Evolutionary conservation across 1,284 basidiomycete genomes (phyloP).

Genomic region (Cryptococcus wingfieldii): DNA sequence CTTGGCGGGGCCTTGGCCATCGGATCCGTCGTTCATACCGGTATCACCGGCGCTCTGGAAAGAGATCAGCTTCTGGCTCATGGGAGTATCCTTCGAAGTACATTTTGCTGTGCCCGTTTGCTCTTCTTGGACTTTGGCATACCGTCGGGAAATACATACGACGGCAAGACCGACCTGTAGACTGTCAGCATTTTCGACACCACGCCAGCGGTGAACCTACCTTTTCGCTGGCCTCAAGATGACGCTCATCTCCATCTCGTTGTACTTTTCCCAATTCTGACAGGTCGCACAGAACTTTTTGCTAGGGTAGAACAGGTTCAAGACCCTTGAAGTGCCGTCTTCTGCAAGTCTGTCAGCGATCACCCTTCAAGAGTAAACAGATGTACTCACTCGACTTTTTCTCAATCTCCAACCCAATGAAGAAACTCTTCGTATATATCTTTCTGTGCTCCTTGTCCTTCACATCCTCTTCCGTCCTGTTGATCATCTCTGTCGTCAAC

Average conservation of each 20-base stretch:
- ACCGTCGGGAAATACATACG: slow-evolving; percentile 44
- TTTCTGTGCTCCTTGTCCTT: slow-evolving; percentile 71
- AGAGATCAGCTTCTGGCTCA: neutral
- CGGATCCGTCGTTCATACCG: slow-evolving; percentile 28
- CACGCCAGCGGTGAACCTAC: slow-evolving; percentile 51
- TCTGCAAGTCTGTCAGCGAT: slow-evolving; percentile 18
- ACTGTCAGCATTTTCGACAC: neutral
- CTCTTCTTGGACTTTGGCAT: slow-evolving; percentile 40
- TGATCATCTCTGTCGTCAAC: slow-evolving; percentile 64
- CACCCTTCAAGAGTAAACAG: no score
- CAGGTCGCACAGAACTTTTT: slow-evolving; percentile 93
- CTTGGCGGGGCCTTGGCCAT: slow-evolving; percentile 40
- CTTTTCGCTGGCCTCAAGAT: slow-evolving; percentile 89
- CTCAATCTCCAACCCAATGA: slow-evolving; percentile 90
- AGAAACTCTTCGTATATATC: slow-evolving; percentile 91
- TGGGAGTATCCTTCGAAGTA: slow-evolving; percentile 9
- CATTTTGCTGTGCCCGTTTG: slow-evolving; percentile 38
- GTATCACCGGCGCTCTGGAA: slow-evolving; percentile 18
- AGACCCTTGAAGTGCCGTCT: slow-evolving; percentile 55
- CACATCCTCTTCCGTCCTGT: slow-evolving; percentile 73
- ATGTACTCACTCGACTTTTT: slow-evolving; percentile 72
- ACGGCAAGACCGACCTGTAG: slow-evolving; percentile 38
- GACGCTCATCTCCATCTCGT: slow-evolving; percentile 89
- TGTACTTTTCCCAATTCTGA: slow-evolving; percentile 94
- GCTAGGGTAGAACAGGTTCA: slow-evolving; percentile 96